Base-by-base conservation (phyloP, 2,329 filamentous ascomycete species). In the Aspergillus puulaauensis region DNA sequence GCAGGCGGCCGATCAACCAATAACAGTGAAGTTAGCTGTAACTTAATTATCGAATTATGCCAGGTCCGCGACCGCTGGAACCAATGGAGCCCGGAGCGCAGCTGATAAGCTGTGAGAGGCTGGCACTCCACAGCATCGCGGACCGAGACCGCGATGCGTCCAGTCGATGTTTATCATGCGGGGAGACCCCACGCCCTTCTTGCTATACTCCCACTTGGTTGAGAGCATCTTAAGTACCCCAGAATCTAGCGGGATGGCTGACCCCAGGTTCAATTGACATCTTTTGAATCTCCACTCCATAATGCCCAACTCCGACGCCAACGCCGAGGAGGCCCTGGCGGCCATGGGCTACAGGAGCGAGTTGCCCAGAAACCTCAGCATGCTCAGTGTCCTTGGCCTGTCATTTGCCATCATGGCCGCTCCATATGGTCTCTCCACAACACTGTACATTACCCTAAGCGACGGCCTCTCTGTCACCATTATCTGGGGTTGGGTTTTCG, bases 401-500 rank as follows among this genome's bases (percentile, higher is more conserved):
- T 81, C 86, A 43, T 90, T 90, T 68, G 88, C 87, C 50, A 90
- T 91, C 71, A 90, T 90, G 86, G 87, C 87, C 11, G 86, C 86
- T 12, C 86, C 86, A 0, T 89, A 86, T 63, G 87, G 87, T 35
- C 77, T 90, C 35, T 84, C 80, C 24, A 90, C 88, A 15, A 90
- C 87, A 1, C 78, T 90, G 60, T 86, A 84, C 73, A 87, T 89
- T 69, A 86, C 85, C 21, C 79, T 90, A 24, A 82, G 82, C n/a
- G 86, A 90, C 70, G 88, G 88, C 17, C 85, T 89, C 70, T 81
- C 81, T 44, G 87, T 90, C 12, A 89, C 86, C 21, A 82, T 90
- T 41, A 76, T 90, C 63, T 90, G 85, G 81, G 88, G 88, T 39
- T 90, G 83, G 86, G 80, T 89, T 2, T 72, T 88, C 35, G 82